Percentiles rank a stretch among this genome's conserved stretches.
These are phyloP conservation scores for Pseudogymnoascus sp. DNA, from an alignment of 2,329 filamentous ascomycete genomes.

Conservation along the genomic window DNA sequence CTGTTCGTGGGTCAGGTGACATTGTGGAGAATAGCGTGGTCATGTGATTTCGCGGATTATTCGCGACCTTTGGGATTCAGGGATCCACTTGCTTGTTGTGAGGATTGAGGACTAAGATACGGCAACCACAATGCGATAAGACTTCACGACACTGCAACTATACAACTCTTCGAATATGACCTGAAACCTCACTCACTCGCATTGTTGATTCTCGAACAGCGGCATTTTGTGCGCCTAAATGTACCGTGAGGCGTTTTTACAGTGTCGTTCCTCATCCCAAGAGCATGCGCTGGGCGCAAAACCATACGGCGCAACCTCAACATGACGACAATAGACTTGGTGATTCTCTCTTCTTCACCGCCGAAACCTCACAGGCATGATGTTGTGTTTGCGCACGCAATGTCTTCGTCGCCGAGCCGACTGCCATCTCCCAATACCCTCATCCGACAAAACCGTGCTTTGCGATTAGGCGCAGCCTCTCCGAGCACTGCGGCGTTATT, in stretches of 20 bases:
- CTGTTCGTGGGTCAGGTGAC: conserved; percentile 12
- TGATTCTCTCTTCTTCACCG: conserved; percentile 38
- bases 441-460: not conserved
- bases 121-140: conserved; percentile 1
- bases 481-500: conserved; percentile 33
- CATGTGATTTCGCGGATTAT: conserved; percentile 10
- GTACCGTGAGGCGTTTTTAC: not conserved
- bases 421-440: conserved; percentile 26
- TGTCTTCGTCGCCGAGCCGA: conserved; percentile 39
- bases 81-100: conserved; percentile 6
- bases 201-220: not conserved
- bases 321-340: conserved; percentile 36
- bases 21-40: not conserved
- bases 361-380: conserved; percentile 18
- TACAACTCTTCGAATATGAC: not conserved
- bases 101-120: not conserved
- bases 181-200: not conserved
- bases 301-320: conserved; percentile 19
- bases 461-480: conserved; percentile 26
- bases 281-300: conserved; percentile 24
- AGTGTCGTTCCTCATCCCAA: conserved; percentile 24
- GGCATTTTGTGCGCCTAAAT: not conserved
- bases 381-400: not conserved
- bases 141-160: not conserved
- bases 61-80: conserved; percentile 6